Percentiles rank a stretch among this genome's conserved stretches.
Conservation (phyloP, 2,329 filamentous ascomycete species). For the Malbranchea cinnamomea region DNA sequence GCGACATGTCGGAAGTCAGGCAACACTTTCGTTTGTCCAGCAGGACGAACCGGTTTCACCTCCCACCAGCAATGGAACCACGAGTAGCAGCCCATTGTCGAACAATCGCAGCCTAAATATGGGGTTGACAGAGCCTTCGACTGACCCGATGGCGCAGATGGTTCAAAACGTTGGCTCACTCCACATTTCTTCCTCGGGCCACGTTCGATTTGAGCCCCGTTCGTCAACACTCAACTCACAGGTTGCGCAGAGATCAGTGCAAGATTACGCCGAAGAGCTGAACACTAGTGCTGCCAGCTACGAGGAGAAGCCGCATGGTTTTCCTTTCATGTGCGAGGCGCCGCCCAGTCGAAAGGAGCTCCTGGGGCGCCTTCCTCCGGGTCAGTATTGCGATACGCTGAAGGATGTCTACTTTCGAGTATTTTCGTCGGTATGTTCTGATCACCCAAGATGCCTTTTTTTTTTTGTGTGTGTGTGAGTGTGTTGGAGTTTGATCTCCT, state of each 20-base stretch:
- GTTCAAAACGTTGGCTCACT: slow-evolving; percentile 17
- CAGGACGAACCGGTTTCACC: slow-evolving; percentile 14
- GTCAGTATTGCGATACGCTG: slow-evolving; percentile 21
- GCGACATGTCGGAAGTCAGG: slow-evolving; percentile 17
- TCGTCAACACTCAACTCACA: slow-evolving; percentile 20
- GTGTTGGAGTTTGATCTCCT: too few relatives aligned
- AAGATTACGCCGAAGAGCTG: slow-evolving; percentile 15
- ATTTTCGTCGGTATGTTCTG: slow-evolving; percentile 23
- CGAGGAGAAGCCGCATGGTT: slow-evolving; percentile 19
- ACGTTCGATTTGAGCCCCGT: slow-evolving; percentile 23
- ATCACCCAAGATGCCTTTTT: not conserved
- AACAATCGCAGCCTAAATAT: slow-evolving; percentile 12
- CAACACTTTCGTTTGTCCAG: slow-evolving; percentile 10
- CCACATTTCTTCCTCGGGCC: slow-evolving; percentile 19
- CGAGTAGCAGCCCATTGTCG: slow-evolving; percentile 16
- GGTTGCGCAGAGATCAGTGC: slow-evolving; percentile 14
- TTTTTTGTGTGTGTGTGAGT: too few relatives aligned
- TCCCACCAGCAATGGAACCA: slow-evolving; percentile 14
- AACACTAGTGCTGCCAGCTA: slow-evolving; percentile 17
- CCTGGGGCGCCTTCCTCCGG: slow-evolving; percentile 20
- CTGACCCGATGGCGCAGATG: slow-evolving; percentile 12
- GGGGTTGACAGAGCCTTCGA: slow-evolving; percentile 1
- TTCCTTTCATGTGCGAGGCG: slow-evolving; percentile 18
- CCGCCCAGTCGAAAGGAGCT: slow-evolving; percentile 16
- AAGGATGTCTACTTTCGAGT: slow-evolving; percentile 24